Base-by-base conservation (phyloP, 805 yeast genomes). In the Cyberlindnera veronae region DNA sequence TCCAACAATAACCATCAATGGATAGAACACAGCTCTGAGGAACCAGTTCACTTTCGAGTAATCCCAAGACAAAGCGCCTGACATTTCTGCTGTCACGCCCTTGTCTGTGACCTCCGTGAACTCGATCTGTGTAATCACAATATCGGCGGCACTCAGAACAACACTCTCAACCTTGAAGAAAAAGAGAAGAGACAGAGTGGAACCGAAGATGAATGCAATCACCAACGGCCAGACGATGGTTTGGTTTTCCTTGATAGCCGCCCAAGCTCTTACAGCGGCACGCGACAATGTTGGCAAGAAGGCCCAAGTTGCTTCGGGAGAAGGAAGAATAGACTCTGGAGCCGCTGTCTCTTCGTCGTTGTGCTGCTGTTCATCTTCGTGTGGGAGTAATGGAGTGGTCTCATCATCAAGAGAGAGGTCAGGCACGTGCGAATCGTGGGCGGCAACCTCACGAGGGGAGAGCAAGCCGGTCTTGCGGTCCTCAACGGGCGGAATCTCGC, bases 31-130 rank as follows among this genome's bases (percentile, higher is more conserved):
- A 1, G 17, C 8, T 23, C 34, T 41, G 20, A 32, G 32, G 32
- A 43, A 40, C 46, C 45, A 44, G 15, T 34, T 14, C 6, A 46
- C 36, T 6, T 36, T 29, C 1, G 49, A 31, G 36, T 54, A 55
- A 18, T 55, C 48, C 38, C 52, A 45, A 8, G 34, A 24, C 18
- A 53, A 19, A 1, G 45, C 22, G 4, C 44, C 44, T 5, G 41
- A 28, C 7, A 49, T 34, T 17, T 17, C 29, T 6, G 46, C 34
- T 6, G 23, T 33, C n/a, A 51, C 13, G 1, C 60, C 60, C 4
- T 33, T n/a, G 3, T 44, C 44, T 2, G 50, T 45, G 11, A 48
- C 21, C 1, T 41, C 44, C 4, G 22, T 29, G 7, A 53, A 16
- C 7, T 48, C 38, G 16, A 48, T 4, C 2, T 23, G 26, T 5